Percentiles rank a stretch among this genome's conserved stretches.
Conservation (phyloP, 352 stramenopile species). For the Phytophthora ohioensis region DNA sequence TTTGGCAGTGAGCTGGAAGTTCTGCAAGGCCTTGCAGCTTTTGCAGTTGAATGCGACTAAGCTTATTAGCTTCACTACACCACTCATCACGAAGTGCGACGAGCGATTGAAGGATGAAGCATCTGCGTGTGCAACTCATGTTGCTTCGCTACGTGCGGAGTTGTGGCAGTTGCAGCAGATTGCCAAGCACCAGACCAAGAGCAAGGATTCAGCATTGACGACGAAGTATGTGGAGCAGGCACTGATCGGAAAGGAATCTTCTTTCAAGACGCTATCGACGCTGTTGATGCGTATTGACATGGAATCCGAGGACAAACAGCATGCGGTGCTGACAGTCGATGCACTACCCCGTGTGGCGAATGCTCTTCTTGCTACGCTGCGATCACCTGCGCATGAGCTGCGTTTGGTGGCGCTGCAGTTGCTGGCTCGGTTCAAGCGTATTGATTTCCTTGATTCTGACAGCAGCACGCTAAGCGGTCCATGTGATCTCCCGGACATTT, state of each 20-base stretch:
- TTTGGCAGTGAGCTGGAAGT: conserved; percentile 77
- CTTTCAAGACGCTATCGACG: conserved; percentile 68
- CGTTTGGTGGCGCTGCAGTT: conserved; percentile 79
- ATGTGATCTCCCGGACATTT: conserved; percentile 77
- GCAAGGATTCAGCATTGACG: conserved; percentile 19
- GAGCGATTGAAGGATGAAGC: conserved; percentile 21
- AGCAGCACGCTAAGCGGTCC: conserved; percentile 55
- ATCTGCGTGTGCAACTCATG: neutral
- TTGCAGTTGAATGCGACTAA: conserved; percentile 52
- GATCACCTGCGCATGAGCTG: conserved; percentile 71
- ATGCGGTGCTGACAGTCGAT: conserved; percentile 50
- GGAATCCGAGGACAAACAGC: conserved; percentile 56
- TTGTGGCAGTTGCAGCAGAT: conserved; percentile 81
- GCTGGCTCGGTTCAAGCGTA: conserved; percentile 57
- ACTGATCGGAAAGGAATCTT: conserved; percentile 53
- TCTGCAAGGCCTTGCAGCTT: conserved; percentile 65
- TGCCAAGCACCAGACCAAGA: conserved; percentile 42
- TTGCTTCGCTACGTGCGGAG: conserved; percentile 58
- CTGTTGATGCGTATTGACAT: conserved; percentile 73
- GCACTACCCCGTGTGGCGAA: conserved; percentile 45
- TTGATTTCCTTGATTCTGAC: conserved; percentile 62
- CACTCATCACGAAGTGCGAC: conserved; percentile 52
- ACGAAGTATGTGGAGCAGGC: conserved; percentile 46
- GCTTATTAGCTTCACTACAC: conserved; percentile 51
- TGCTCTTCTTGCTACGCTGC: conserved; percentile 66